Evolutionary conservation across 2,329 filamentous ascomycete species (phyloP).

Genomic region (Fusarium pilosicola): DNA sequence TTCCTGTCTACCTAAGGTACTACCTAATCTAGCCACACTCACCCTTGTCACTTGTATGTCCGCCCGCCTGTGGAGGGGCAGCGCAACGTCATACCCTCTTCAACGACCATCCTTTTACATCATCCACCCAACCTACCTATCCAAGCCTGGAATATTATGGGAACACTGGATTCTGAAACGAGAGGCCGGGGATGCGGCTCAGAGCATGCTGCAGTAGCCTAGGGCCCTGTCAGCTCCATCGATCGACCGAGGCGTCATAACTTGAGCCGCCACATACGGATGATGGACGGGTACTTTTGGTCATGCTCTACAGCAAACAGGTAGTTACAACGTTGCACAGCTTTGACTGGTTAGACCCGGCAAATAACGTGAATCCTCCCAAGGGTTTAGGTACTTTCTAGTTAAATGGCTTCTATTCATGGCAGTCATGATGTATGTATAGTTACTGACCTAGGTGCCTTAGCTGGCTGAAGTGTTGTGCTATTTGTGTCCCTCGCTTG

Average conservation of each 20-base stretch:
- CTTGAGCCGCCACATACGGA: constrained; percentile 25
- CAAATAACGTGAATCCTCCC: neutral
- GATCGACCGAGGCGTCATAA: constrained; percentile 33
- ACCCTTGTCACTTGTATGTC: neutral
- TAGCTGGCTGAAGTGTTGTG: neutral
- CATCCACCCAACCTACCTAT: constrained; percentile 15
- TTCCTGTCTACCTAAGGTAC: neutral
- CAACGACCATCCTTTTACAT: constrained; percentile 24
- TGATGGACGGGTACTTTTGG: constrained; percentile 3
- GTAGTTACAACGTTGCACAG: neutral
- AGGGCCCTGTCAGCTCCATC: constrained; percentile 9
- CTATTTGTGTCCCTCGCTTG: constrained; percentile 3
- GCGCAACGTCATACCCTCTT: constrained; percentile 28
- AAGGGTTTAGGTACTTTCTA: neutral
- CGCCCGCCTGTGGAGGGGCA: neutral
- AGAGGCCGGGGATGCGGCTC: neutral
- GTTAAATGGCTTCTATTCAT: neutral
- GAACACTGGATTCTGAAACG: constrained; percentile 1
- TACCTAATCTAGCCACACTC: neutral
- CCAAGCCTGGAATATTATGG: neutral
- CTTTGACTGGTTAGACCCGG: neutral
- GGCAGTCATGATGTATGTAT: constrained; percentile 14
- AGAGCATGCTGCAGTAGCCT: neutral
- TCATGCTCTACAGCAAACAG: constrained; percentile 3
- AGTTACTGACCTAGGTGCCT: neutral